These are phyloP conservation scores for Diaporthe amygdali DNA, from an alignment of 2,329 filamentous ascomycete genomes.

Conservation along the genomic window DNA sequence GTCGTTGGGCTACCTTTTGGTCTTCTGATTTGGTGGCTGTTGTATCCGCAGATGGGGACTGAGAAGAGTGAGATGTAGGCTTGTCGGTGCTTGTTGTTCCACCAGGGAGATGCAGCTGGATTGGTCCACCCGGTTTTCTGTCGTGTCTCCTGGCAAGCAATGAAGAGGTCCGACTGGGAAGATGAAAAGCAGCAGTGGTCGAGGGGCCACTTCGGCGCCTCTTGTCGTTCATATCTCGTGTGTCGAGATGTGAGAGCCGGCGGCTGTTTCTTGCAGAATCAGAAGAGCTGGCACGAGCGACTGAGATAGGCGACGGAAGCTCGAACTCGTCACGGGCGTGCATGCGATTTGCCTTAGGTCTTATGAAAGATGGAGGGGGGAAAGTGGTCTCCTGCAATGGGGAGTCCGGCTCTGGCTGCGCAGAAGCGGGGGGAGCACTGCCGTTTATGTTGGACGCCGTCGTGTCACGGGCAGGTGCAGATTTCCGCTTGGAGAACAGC, in stretches of 20 bases:
- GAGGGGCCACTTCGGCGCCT: conserved; percentile 16
- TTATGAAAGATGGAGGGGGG: conserved; percentile 60
- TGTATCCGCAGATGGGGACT: background rate
- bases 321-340: conserved; percentile 55
- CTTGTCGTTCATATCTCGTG: conserved; percentile 16
- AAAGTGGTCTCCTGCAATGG: conserved; percentile 42
- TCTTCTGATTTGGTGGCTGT: conserved; percentile 2
- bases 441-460: conserved; percentile 27
- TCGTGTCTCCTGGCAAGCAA: conserved; percentile 28
- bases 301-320: conserved; percentile 6
- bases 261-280: conserved; percentile 15
- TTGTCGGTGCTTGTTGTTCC: conserved; percentile 16
- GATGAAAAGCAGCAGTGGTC: conserved; percentile 18
- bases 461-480: conserved; percentile 32
- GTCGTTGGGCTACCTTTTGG: conserved; percentile 6
- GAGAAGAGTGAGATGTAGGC: background rate
- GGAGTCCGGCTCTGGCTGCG: conserved; percentile 22
- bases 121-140: conserved; percentile 21
- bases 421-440: conserved; percentile 11
- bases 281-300: conserved; percentile 16
- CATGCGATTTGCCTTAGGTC: conserved; percentile 57
- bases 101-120: conserved; percentile 22
- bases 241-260: conserved; percentile 7
- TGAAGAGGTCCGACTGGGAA: conserved; percentile 29
- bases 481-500: conserved; percentile 54